Percentiles rank a stretch among this genome's conserved stretches.
These are phyloP conservation scores for slime mould (Dictyostelium discoideum) DNA, from an alignment of 78 protist genomes.

Conservation along the genomic window DNA sequence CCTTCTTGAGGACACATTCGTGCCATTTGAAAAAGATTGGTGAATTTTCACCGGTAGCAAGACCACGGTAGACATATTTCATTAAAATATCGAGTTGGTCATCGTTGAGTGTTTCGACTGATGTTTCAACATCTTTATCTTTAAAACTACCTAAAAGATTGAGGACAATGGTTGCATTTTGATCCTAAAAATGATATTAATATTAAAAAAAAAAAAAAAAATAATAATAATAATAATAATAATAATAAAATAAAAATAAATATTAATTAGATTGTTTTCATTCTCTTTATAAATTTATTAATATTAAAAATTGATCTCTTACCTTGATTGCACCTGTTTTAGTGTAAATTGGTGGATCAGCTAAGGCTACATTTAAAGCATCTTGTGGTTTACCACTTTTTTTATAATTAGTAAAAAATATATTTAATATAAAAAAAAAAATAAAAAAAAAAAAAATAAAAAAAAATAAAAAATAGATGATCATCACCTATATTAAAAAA, in stretches of 20 bases:
- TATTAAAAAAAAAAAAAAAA: no score
- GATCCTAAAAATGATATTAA: conserved; percentile 36
- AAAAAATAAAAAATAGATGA: not conserved
- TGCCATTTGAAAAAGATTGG: conserved; percentile 87
- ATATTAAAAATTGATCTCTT: not conserved
- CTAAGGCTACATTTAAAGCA: conserved; percentile 47
- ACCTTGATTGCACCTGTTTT: conserved; percentile 62
- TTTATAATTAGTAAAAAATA: not conserved
- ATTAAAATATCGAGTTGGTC: conserved; percentile 84
- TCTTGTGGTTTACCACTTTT: conserved; percentile 59
- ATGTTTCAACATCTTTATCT: conserved; percentile 77
- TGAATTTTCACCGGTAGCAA: conserved; percentile 61
- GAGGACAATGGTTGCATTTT: conserved; percentile 57
- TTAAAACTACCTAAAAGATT: conserved; percentile 49
- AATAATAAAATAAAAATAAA: not conserved
- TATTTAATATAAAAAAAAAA: not conserved
- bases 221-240: not conserved
- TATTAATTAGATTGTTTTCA: not conserved
- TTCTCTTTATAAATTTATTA: no score
- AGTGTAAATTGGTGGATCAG: conserved; percentile 73
- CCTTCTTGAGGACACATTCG: conserved; percentile 77
- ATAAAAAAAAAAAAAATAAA: not conserved
- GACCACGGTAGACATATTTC: conserved; percentile 86
- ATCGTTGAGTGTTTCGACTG: conserved; percentile 55
- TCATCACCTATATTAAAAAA: not conserved